Percentiles rank a stretch among this genome's conserved stretches.
Evolutionary conservation across 495 filamentous ascomycete genomes (phyloP).

Genomic region (Staphylotrichum tortipilum): DNA sequence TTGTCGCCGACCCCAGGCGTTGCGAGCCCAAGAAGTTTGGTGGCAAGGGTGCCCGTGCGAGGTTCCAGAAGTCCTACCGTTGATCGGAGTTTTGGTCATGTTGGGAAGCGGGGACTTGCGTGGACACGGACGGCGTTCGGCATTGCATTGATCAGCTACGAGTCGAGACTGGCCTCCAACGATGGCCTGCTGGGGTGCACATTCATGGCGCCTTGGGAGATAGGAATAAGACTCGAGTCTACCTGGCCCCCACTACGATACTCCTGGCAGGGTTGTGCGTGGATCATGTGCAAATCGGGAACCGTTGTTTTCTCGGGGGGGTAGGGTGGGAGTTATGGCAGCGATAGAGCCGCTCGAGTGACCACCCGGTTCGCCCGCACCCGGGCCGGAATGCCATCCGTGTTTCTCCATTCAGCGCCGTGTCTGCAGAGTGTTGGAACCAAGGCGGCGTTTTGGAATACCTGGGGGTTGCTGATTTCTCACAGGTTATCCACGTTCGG

Average conservation of each 20-base stretch:
- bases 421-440: too few species aligned
- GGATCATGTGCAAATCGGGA: slow-evolving; percentile 15
- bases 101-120: slow-evolving; percentile 23
- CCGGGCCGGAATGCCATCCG: slow-evolving; percentile 12
- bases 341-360: slow-evolving; percentile 13
- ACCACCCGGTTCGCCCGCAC: slow-evolving; percentile 7
- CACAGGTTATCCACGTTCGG: too few species aligned
- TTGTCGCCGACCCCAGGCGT: slow-evolving; percentile 95
- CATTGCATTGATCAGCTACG: slow-evolving; percentile 30
- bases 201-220: slow-evolving; percentile 19
- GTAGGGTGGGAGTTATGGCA: slow-evolving; percentile 9
- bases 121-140: slow-evolving; percentile 33
- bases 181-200: slow-evolving; percentile 22
- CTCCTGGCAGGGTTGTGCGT: slow-evolving; percentile 9
- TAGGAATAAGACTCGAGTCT: slow-evolving; percentile 25
- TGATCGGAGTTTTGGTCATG: slow-evolving; percentile 34
- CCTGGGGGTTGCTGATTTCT: not conserved
- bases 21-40: slow-evolving; percentile 91
- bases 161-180: slow-evolving; percentile 22
- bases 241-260: slow-evolving; percentile 17
- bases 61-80: slow-evolving; percentile 87
- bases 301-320: not conserved
- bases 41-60: slow-evolving; percentile 85
- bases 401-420: slow-evolving; percentile 14
- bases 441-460: not conserved